Conservation (phyloP, 2,329 filamentous ascomycete genomes). For the Bretziella fagacearum region DNA sequence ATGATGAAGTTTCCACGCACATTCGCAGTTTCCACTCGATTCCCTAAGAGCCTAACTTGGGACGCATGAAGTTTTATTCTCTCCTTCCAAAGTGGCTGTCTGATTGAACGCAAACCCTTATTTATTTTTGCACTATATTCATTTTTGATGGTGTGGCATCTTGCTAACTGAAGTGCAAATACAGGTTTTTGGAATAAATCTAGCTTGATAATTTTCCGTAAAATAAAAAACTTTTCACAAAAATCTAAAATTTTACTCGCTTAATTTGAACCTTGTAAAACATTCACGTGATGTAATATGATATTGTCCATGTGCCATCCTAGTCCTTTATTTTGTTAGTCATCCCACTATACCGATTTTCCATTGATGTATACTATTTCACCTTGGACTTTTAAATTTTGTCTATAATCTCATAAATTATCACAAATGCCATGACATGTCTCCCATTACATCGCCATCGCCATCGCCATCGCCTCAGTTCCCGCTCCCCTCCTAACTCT, state of each 20-base stretch:
- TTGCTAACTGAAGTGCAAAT: constrained; percentile 7
- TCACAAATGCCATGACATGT: too few species aligned
- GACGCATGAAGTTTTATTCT: constrained; percentile 49
- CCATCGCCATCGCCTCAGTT: too few species aligned
- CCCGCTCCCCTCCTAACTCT: constrained; percentile 32
- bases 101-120: constrained; percentile 27
- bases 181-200: constrained; percentile 17
- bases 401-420: too few species aligned
- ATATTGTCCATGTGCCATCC: too few species aligned
- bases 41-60: constrained; percentile 49
- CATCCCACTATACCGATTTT: too few species aligned
- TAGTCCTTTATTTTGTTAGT: too few species aligned
- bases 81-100: constrained; percentile 55
- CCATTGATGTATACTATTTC: too few species aligned
- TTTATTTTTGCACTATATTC: not conserved
- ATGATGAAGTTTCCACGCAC: constrained; percentile 61
- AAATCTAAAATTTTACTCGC: not conserved
- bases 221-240: constrained; percentile 15
- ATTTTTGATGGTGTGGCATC: not conserved
- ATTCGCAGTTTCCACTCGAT: constrained; percentile 87
- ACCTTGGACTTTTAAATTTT: too few species aligned
- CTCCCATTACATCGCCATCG: too few species aligned
- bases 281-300: not conserved
- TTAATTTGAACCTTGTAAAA: not conserved
- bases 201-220: not conserved